Evolutionary conservation across 2,329 filamentous ascomycete genomes (phyloP), one percentile per base, ranked within the genome.

Genomic region (Fusarium scirpi): DNA sequence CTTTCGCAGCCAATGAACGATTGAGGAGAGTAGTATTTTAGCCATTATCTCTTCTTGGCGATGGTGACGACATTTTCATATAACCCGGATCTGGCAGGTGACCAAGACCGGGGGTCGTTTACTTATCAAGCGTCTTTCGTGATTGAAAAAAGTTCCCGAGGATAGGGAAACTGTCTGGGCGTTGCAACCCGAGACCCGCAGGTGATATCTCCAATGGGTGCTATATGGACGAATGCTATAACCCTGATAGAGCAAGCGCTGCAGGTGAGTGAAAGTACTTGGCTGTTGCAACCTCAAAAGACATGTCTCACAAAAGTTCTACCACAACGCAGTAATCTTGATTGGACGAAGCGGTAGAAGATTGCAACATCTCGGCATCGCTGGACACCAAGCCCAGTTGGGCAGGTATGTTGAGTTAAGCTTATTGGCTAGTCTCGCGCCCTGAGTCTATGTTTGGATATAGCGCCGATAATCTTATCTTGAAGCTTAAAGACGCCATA

Each of bases 61-160:
- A 53, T 18, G 46, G 60, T 60, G 54, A 53, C 58, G 58, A 49
- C 43, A 65, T 51, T 30, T 6, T 20, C n/a, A 30, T 53, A 22
- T 20, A 41, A 20, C 24, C 18, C 58, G 55, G 24, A 70, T 65
- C 3, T 32, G 65, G 67, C 68, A 70, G 67, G 67, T 71, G 67
- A 16, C 29, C 7, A 5, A 18, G 4, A 7, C 30, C 29, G 18
- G 41, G 20, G 24, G 18, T 9, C 16, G 15, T 13, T 25, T 4
- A 2, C 27, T 52, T 48, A 69, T 54, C 44, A 18, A 34, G 49
- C 15, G 15, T 4, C 44, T 15, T 53, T n/a, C 22, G n/a, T 4
- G 27, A 29, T 53, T 16, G 29, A 44, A 32, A 22, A 15, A 38
- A 30, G 41, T 18, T n/a, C 29, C 27, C 34, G 5, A 16, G 16